These are phyloP conservation scores for Malassezia caprae DNA, from an alignment of 1,284 basidiomycete species.

Conservation along the genomic window DNA sequence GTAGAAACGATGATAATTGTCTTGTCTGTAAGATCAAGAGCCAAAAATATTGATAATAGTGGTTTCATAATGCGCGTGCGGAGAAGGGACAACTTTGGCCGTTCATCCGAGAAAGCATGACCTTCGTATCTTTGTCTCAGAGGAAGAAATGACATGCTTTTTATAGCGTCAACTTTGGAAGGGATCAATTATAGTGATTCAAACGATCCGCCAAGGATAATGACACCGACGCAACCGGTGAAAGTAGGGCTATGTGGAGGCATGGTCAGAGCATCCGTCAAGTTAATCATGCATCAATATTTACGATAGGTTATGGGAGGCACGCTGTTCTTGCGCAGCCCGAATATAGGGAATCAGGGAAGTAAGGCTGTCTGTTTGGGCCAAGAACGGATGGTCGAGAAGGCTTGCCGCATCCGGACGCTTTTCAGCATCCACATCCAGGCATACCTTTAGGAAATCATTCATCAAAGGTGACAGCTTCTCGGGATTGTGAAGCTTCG, in stretches of 20 bases:
- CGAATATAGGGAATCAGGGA: slow-evolving; percentile 16
- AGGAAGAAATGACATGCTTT: too few species aligned
- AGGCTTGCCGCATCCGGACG: slow-evolving; percentile 76
- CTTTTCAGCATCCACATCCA: slow-evolving; percentile 89
- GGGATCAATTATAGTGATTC: too few species aligned
- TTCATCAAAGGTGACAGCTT: slow-evolving; percentile 74
- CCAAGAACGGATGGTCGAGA: slow-evolving; percentile 48
- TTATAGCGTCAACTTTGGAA: too few species aligned
- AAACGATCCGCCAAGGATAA: too few species aligned
- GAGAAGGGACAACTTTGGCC: background rate
- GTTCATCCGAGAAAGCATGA: too few species aligned
- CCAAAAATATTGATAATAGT: background rate
- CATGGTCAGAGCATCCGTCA: too few species aligned
- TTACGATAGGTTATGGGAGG: background rate
- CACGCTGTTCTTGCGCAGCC: slow-evolving; percentile 12
- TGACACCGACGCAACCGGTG: too few species aligned
- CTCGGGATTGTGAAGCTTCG: slow-evolving; percentile 89
- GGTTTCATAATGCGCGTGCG: background rate
- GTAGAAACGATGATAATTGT: background rate
- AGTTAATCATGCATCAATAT: background rate
- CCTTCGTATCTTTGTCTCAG: too few species aligned
- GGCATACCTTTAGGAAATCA: slow-evolving; percentile 76
- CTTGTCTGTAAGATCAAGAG: background rate
- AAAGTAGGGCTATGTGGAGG: background rate
- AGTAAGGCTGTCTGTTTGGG: background rate